phyloP scores from a whole-genome alignment of 768 basidiomycete genomes.

The Lentinula sp. region DNA sequence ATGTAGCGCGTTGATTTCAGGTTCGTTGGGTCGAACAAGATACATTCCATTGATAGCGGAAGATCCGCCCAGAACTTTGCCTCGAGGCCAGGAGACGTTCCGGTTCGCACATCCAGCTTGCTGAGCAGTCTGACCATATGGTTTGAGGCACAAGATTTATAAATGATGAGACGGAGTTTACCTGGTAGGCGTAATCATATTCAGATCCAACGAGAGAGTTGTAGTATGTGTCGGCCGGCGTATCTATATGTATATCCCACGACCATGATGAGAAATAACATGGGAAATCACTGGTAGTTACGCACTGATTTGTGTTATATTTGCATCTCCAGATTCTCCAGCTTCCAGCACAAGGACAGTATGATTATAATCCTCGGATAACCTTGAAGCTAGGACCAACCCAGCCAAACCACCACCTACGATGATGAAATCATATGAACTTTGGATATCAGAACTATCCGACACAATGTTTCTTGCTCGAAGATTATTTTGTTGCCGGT shows the following conservation, averaged over 20 bases:
- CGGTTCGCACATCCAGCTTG: constrained; percentile 41
- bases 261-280: not conserved
- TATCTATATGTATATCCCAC: constrained; percentile 24
- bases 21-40: constrained; percentile 44
- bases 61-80: constrained; percentile 66
- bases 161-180: not conserved
- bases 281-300: not conserved
- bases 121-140: constrained; percentile 24
- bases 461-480: constrained; percentile 1
- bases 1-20: constrained; percentile 40
- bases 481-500: not conserved
- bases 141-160: too few species aligned
- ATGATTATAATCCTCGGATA: constrained; percentile 1
- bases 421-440: constrained; percentile 6
- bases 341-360: constrained; percentile 3
- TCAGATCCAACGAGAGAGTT: constrained; percentile 38
- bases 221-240: constrained; percentile 48
- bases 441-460: not conserved
- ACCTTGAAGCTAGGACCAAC: not conserved
- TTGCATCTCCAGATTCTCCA: constrained; percentile 3
- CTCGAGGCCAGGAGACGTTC: constrained; percentile 49
- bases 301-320: constrained; percentile 3
- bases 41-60: constrained; percentile 70
- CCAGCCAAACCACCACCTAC: constrained; percentile 3
- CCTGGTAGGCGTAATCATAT: constrained; percentile 51